Conservation (phyloP, 2,329 filamentous ascomycete species). For the Cladosporium sp. region DNA sequence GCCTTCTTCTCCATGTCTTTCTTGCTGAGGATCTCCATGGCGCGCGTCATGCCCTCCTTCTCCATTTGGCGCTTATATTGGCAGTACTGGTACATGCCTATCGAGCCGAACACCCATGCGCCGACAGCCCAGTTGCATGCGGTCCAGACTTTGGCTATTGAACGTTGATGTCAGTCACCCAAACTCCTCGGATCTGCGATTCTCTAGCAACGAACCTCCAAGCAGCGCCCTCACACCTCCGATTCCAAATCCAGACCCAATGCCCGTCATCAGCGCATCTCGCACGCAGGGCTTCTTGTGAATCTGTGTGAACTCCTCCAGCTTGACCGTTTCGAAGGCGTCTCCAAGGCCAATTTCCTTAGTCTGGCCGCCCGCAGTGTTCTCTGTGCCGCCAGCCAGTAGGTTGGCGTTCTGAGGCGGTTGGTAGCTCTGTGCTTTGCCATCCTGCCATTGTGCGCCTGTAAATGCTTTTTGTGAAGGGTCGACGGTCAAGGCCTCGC, state of each 20-base stretch:
- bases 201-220: conserved; percentile 55
- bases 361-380: conserved; percentile 61
- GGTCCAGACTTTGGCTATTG: conserved; percentile 55
- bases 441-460: conserved; percentile 32
- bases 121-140: conserved; percentile 84
- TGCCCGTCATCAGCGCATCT: conserved; percentile 77
- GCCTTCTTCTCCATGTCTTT: conserved; percentile 62
- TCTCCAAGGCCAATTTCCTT: conserved; percentile 51
- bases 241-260: conserved; percentile 70
- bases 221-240: conserved; percentile 71
- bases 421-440: conserved; percentile 18
- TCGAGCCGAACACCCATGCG: conserved; percentile 65
- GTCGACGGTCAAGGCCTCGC: conserved; percentile 28
- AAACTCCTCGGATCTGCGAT: neutral
- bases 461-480: conserved; percentile 31
- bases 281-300: conserved; percentile 80
- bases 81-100: conserved; percentile 79
- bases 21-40: conserved; percentile 74
- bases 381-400: conserved; percentile 53
- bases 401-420: conserved; percentile 49
- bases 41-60: conserved; percentile 76
- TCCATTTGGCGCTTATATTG: conserved; percentile 70
- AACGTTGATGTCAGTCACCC: conserved; percentile 15
- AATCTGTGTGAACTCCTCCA: conserved; percentile 65
- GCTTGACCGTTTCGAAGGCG: conserved; percentile 60